Conservation (phyloP, 257 asterid genomes). For the Avicennia marina region DNA sequence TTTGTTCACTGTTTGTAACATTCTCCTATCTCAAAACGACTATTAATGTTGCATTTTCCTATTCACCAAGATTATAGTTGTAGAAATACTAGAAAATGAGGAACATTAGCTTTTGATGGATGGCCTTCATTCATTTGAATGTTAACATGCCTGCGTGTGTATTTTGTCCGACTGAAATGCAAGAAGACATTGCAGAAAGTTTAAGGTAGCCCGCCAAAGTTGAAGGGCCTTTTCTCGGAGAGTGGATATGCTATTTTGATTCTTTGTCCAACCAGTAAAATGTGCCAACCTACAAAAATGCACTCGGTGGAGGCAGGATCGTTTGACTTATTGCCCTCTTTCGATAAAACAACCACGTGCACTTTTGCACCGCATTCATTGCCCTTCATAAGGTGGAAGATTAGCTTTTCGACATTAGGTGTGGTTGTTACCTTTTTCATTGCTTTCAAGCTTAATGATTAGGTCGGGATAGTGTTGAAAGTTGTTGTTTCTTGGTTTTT, state of each 20-base stretch:
- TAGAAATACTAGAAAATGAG: not conserved
- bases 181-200: not conserved
- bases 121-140: not conserved
- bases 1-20: not conserved
- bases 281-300: not conserved
- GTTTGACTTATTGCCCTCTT: slow-evolving; percentile 1
- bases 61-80: not conserved
- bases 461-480: not conserved
- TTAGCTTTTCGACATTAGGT: not conserved
- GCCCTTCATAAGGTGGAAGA: not conserved
- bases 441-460: not conserved
- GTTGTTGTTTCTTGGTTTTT: not conserved
- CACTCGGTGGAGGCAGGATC: slow-evolving; percentile 5
- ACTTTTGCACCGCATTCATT: not conserved
- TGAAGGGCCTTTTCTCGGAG: not conserved
- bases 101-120: not conserved
- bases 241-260: not conserved
- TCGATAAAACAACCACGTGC: not conserved
- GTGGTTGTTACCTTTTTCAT: not conserved
- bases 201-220: not conserved
- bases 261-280: not conserved
- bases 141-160: not conserved
- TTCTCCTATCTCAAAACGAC: not conserved
- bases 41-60: not conserved
- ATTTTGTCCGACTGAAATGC: not conserved